phyloP scores from a whole-genome alignment of 2,329 filamentous ascomycete species.

The Cryphonectria japonica region DNA sequence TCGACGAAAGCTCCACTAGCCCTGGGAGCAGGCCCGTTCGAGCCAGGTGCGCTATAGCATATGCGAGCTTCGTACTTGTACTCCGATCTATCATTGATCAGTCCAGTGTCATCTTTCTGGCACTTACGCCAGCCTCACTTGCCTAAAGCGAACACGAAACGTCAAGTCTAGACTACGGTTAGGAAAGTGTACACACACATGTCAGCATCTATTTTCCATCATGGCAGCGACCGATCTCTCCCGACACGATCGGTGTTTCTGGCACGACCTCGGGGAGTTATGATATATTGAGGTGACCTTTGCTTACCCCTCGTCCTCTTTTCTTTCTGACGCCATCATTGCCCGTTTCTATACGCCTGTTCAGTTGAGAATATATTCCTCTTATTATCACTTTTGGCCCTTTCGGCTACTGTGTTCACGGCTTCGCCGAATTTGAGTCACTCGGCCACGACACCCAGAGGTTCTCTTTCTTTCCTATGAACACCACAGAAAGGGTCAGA shows the following conservation, averaged over 20 bases:
- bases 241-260: neutral
- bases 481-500: too few species aligned
- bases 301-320: neutral
- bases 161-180: neutral
- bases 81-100: neutral
- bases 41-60: neutral
- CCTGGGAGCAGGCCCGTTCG: neutral
- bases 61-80: neutral
- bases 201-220: neutral
- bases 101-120: neutral
- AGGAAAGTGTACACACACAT: neutral
- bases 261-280: neutral
- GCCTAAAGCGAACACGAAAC: neutral
- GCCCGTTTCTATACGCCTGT: neutral
- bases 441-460: too few species aligned
- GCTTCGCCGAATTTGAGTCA: neutral
- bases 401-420: neutral
- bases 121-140: neutral
- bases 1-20: neutral
- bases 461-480: too few species aligned
- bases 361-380: neutral
- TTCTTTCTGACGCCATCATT: neutral
- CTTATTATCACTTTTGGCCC: neutral
- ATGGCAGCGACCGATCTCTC: neutral
- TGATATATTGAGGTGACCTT: neutral